These are phyloP conservation scores for Harringtonia lauricola DNA, from an alignment of 2,329 filamentous ascomycete genomes.

Conservation along the genomic window DNA sequence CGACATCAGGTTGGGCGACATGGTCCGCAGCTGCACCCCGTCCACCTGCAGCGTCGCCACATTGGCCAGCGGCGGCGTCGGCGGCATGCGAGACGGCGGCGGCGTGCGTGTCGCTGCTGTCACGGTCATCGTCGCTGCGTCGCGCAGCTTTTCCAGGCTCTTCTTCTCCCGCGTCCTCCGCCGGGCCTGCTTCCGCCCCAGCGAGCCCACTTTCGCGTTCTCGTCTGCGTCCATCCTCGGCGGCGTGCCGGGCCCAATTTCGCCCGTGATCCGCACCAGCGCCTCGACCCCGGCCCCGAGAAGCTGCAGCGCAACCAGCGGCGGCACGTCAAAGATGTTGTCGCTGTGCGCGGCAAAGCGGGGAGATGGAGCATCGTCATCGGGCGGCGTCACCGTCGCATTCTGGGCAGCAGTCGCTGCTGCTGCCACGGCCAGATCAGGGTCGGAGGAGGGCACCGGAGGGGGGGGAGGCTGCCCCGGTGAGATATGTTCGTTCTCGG, in stretches of 20 bases:
- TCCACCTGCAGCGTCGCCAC: constrained; percentile 27
- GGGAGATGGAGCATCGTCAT: constrained; percentile 6
- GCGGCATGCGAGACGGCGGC: constrained; percentile 10
- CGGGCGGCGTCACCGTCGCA: neutral
- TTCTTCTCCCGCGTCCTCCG: too few species aligned
- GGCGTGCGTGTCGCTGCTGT: neutral
- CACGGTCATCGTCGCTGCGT: constrained; percentile 16
- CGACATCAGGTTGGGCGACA: constrained; percentile 12
- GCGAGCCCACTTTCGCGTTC: too few species aligned
- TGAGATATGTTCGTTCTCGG: neutral
- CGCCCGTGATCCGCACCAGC: constrained; percentile 61
- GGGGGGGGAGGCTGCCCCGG: constrained; percentile 23
- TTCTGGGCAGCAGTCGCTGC: too few species aligned
- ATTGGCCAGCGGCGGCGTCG: constrained; percentile 10
- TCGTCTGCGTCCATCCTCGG: constrained; percentile 49
- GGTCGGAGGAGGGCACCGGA: constrained; percentile 30
- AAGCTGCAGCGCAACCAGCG: constrained; percentile 66
- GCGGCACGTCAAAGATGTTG: constrained; percentile 63
- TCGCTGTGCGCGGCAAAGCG: constrained; percentile 24
- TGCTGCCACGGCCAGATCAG: constrained; percentile 15
- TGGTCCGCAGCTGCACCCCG: constrained; percentile 36
- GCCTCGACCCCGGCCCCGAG: constrained; percentile 63
- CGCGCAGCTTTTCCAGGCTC: constrained; percentile 41
- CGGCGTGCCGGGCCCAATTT: constrained; percentile 57
- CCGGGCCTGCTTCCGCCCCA: too few species aligned